A percentile compares a stretch with the other conserved stretches of the same genome.
Conservation (phyloP, 164 flowering plant genomes). For the Liriodendron chinense region DNA sequence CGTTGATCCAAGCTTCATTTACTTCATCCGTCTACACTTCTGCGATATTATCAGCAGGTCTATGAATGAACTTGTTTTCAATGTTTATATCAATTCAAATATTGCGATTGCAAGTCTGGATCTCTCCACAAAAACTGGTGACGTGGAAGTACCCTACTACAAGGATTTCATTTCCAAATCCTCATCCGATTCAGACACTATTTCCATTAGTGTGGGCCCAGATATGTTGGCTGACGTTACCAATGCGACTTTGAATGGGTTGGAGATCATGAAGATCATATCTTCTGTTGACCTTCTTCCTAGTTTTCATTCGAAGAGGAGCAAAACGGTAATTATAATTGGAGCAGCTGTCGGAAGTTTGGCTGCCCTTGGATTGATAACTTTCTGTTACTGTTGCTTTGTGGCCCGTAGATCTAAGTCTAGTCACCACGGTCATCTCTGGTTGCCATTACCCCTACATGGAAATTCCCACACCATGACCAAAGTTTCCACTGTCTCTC, state of each 20-base stretch:
- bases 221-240: conserved; percentile 42
- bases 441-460: conserved; percentile 75
- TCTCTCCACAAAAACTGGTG: conserved; percentile 47
- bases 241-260: conserved; percentile 75
- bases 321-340: conserved; percentile 37
- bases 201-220: conserved; percentile 83
- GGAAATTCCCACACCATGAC: conserved; percentile 80
- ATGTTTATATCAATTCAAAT: conserved; percentile 51
- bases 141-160: conserved; percentile 54
- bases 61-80: conserved; percentile 58
- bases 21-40: conserved; percentile 77
- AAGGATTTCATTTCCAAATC: conserved; percentile 66
- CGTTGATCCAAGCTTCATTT: conserved; percentile 64
- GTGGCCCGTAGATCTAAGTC: conserved; percentile 42
- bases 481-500: conserved; percentile 67
- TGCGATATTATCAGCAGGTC: conserved; percentile 77
- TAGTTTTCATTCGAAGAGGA: conserved; percentile 30
- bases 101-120: conserved; percentile 52
- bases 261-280: conserved; percentile 78
- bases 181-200: conserved; percentile 31
- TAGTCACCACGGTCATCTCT: conserved; percentile 50
- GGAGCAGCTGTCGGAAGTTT: conserved; percentile 45
- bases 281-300: conserved; percentile 55
- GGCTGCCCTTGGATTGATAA: conserved; percentile 34
- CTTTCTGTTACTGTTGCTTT: conserved; percentile 53